phyloP scores from a whole-genome alignment of 352 stramenopile genomes.

The Phytopythium cucurbitacearum region DNA sequence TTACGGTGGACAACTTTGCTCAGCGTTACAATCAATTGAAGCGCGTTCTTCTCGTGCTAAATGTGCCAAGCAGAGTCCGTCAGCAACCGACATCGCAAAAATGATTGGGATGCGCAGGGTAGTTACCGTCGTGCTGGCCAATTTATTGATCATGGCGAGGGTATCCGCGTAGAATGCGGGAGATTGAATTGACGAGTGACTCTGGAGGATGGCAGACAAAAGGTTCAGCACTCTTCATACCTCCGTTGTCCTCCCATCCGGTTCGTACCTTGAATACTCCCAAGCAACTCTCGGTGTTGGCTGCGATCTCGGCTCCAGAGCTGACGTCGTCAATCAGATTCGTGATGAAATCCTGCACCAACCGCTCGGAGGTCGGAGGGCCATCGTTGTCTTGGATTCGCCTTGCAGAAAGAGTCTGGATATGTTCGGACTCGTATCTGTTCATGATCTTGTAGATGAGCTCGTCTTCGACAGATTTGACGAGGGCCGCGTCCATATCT shows the following conservation, averaged over 20 bases:
- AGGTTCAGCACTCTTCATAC: neutral
- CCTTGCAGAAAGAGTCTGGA: slow-evolving; percentile 8
- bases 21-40: slow-evolving; percentile 71
- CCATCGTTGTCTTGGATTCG: neutral
- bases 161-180: slow-evolving; percentile 58
- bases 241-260: neutral
- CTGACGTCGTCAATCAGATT: slow-evolving; percentile 59
- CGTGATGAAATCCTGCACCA: slow-evolving; percentile 36
- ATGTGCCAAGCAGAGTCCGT: neutral
- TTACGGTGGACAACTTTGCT: slow-evolving; percentile 70
- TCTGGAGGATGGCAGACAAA: slow-evolving; percentile 20
- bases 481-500: slow-evolving; percentile 59
- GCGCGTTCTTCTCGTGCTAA: slow-evolving; percentile 65
- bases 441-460: slow-evolving; percentile 73
- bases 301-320: slow-evolving; percentile 61
- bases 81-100: neutral
- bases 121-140: slow-evolving; percentile 27
- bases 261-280: slow-evolving; percentile 67
- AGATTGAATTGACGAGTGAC: slow-evolving; percentile 72
- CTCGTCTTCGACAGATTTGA: slow-evolving; percentile 66
- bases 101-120: neutral
- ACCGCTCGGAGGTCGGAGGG: slow-evolving; percentile 17
- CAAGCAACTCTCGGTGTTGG: slow-evolving; percentile 56
- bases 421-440: slow-evolving; percentile 47
- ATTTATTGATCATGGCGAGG: slow-evolving; percentile 25